A percentile compares a stretch with the other conserved stretches of the same genome.
Conservation (phyloP, 73 alveolate species). For the Paramecium pentaurelia region DNA sequence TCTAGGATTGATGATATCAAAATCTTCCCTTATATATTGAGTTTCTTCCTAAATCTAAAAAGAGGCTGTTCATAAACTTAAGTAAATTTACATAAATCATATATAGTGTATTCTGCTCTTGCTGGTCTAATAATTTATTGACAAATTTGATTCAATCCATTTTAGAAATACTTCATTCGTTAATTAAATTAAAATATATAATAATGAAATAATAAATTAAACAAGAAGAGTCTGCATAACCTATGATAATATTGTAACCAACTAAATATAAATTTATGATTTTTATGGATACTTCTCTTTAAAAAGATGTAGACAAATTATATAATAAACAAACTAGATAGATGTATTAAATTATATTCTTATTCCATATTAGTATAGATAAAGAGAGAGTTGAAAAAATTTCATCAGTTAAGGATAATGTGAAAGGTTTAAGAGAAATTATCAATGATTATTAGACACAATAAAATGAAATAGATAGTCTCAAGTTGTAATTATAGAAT, state of each 20-base stretch:
- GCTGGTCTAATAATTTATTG: not conserved
- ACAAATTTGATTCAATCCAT: slow-evolving; percentile 25
- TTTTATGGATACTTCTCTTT: not conserved
- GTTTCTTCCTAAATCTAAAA: not conserved
- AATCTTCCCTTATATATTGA: not conserved
- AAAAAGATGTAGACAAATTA: not conserved
- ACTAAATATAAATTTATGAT: not conserved
- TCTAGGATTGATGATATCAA: not conserved
- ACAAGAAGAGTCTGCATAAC: not conserved
- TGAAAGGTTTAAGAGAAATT: not conserved
- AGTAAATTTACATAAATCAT: not conserved
- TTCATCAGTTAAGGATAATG: not conserved
- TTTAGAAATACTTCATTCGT: not conserved
- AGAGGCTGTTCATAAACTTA: not conserved
- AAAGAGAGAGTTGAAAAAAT: not conserved
- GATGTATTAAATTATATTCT: not conserved
- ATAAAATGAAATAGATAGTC: not conserved
- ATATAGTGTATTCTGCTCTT: not conserved
- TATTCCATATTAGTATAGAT: not conserved
- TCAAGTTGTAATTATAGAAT: not conserved
- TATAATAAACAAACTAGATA: not conserved
- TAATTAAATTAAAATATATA: not conserved
- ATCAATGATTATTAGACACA: not conserved
- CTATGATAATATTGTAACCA: not conserved
- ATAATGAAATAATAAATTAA: not conserved